These are phyloP conservation scores for Pichia paraexigua DNA, from an alignment of 805 yeast species.

Conservation along the genomic window DNA sequence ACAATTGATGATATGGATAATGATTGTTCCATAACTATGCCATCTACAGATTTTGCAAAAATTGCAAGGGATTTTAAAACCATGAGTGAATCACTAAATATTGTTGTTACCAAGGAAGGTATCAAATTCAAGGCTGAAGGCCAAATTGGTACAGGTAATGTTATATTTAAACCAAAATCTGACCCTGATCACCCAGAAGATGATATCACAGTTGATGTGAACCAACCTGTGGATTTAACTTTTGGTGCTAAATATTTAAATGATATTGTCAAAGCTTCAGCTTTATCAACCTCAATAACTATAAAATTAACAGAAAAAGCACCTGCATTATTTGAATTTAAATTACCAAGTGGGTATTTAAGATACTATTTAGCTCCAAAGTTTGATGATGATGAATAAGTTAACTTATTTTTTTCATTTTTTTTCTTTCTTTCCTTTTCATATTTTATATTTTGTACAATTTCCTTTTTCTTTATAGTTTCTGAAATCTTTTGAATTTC, in stretches of 20 bases:
- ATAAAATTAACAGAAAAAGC: slow-evolving; percentile 83
- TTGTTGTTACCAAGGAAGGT: slow-evolving; percentile 84
- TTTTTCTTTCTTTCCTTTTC: neutral
- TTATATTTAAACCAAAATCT: slow-evolving; percentile 75
- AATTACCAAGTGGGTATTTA: slow-evolving; percentile 83
- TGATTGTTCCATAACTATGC: slow-evolving; percentile 80
- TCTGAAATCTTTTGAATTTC: neutral
- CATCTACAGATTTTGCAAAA: slow-evolving; percentile 81
- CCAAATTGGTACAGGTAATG: slow-evolving; percentile 81
- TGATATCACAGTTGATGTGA: slow-evolving; percentile 66
- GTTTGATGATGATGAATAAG: slow-evolving; percentile 81
- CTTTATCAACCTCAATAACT: slow-evolving; percentile 68
- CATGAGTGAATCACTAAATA: slow-evolving; percentile 79
- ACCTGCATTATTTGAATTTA: slow-evolving; percentile 91
- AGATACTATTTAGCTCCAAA: slow-evolving; percentile 97
- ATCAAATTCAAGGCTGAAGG: slow-evolving; percentile 88
- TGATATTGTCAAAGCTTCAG: slow-evolving; percentile 87
- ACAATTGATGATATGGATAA: slow-evolving; percentile 91
- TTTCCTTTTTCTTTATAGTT: slow-evolving; percentile 3
- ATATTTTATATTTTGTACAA: neutral
- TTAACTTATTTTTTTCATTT: neutral
- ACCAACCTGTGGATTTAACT: slow-evolving; percentile 79
- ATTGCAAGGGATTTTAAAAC: slow-evolving; percentile 82
- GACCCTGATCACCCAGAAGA: slow-evolving; percentile 77
- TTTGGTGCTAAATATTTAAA: slow-evolving; percentile 87